phyloP scores from a whole-genome alignment of 768 basidiomycete species.

The Rickenella mellea region DNA sequence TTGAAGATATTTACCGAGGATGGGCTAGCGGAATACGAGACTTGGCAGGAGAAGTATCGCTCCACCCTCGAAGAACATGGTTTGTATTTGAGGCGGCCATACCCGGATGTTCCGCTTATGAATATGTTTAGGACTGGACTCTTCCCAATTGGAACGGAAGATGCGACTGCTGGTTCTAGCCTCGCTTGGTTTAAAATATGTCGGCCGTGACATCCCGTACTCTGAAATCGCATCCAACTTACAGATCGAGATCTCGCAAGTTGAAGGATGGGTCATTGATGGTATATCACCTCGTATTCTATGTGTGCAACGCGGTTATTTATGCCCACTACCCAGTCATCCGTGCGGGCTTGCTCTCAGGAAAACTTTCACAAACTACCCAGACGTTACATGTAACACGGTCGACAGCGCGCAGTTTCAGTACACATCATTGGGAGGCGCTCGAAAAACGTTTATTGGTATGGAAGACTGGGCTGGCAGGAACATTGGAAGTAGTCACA shows the following conservation, averaged over 20 bases:
- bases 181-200: slow-evolving; percentile 65
- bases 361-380: slow-evolving; percentile 75
- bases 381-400: slow-evolving; percentile 66
- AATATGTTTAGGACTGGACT: slow-evolving; percentile 39
- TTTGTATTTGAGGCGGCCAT: slow-evolving; percentile 14
- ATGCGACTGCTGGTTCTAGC: slow-evolving; percentile 71
- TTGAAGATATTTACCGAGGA: slow-evolving; percentile 64
- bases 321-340: slow-evolving; percentile 44
- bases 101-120: background rate
- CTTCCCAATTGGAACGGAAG: slow-evolving; percentile 59
- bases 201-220: slow-evolving; percentile 69
- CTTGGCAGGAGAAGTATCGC: slow-evolving; percentile 48
- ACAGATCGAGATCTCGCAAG: slow-evolving; percentile 52
- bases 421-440: slow-evolving; percentile 68
- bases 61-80: slow-evolving; percentile 46
- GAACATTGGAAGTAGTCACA: slow-evolving; percentile 63
- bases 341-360: slow-evolving; percentile 67
- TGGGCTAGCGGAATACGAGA: slow-evolving; percentile 49
- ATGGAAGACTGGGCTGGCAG: slow-evolving; percentile 67
- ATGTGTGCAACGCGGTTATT: background rate
- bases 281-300: slow-evolving; percentile 31
- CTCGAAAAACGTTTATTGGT: slow-evolving; percentile 65
- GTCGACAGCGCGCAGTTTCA: slow-evolving; percentile 68
- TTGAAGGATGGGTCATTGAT: slow-evolving; percentile 85
- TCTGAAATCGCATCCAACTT: slow-evolving; percentile 56